A percentile compares a stretch with the other conserved stretches of the same genome.
phyloP scores from a whole-genome alignment of 106 monocot genomes.

The Platanthera guangdongensis region DNA sequence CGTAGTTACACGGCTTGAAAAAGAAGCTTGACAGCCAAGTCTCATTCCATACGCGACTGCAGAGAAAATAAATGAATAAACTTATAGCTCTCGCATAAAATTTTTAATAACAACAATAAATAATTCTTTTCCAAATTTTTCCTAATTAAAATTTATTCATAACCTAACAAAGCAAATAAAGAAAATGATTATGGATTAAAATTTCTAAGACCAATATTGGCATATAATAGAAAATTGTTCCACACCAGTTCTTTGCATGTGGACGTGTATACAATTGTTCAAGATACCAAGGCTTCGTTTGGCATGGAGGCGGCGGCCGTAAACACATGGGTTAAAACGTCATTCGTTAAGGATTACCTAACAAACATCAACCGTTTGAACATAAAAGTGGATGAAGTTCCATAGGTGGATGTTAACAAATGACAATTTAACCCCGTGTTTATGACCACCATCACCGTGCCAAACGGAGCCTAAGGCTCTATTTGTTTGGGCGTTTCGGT shows the following conservation, averaged over 20 bases:
- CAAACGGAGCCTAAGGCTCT: no score
- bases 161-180: background rate
- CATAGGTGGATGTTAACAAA: no score
- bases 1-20: constrained; percentile 86
- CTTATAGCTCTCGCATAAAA: background rate
- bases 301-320: no score
- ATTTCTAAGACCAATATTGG: background rate
- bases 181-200: background rate
- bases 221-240: background rate
- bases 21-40: constrained; percentile 77
- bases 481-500: no score
- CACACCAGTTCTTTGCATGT: background rate
- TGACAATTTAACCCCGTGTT: no score
- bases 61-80: constrained; percentile 7
- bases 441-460: no score
- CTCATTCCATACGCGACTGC: constrained; percentile 81
- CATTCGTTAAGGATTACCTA: no score
- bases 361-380: no score
- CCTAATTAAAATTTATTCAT: background rate
- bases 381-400: no score
- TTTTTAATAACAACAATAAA: background rate
- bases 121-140: background rate
- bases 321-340: no score
- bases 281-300: background rate
- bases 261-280: background rate